phyloP scores from a whole-genome alignment of 2,329 filamentous ascomycete species.

The Arachnomyces sp. region DNA sequence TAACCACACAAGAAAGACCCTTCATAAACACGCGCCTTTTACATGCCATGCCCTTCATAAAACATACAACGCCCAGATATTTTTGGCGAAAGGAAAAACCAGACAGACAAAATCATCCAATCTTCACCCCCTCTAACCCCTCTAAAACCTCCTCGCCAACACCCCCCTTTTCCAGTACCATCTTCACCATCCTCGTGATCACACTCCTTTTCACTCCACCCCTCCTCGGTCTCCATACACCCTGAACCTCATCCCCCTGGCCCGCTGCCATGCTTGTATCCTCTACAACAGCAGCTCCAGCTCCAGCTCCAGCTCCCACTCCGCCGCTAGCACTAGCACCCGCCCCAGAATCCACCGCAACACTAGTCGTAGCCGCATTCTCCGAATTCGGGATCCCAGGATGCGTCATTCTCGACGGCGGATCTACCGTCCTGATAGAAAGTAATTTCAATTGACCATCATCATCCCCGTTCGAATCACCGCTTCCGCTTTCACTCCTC shows the following conservation, averaged over 20 bases:
- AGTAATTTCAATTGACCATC: conserved; percentile 48
- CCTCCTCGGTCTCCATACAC: conserved; percentile 78
- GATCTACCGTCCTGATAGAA: conserved; percentile 65
- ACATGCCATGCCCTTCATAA: conserved; percentile 1
- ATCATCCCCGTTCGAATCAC: conserved; percentile 24
- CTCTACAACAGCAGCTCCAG: conserved; percentile 20
- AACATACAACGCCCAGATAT: no score
- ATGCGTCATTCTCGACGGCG: conserved; percentile 64
- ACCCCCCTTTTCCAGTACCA: conserved; percentile 67
- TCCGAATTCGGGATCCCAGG: conserved; percentile 60
- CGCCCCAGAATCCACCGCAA: conserved; percentile 25
- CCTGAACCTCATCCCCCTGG: conserved; percentile 48
- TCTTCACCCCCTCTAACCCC: conserved; percentile 62
- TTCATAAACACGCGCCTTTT: not conserved
- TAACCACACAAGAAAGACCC: conserved; percentile 13
- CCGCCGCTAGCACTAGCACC: no score
- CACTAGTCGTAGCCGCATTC: conserved; percentile 47
- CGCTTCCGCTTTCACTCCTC: conserved; percentile 34
- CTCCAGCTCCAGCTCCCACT: conserved; percentile 26
- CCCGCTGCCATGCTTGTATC: conserved; percentile 35
- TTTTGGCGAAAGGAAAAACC: no score
- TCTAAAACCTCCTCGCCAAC: conserved; percentile 81
- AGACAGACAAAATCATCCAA: conserved; percentile 39
- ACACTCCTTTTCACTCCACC: conserved; percentile 73
- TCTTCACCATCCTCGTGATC: conserved; percentile 66